Evolutionary conservation across 352 stramenopile genomes (phyloP), one percentile per base, ranked within the genome.

Genomic region (Albugo candida): DNA sequence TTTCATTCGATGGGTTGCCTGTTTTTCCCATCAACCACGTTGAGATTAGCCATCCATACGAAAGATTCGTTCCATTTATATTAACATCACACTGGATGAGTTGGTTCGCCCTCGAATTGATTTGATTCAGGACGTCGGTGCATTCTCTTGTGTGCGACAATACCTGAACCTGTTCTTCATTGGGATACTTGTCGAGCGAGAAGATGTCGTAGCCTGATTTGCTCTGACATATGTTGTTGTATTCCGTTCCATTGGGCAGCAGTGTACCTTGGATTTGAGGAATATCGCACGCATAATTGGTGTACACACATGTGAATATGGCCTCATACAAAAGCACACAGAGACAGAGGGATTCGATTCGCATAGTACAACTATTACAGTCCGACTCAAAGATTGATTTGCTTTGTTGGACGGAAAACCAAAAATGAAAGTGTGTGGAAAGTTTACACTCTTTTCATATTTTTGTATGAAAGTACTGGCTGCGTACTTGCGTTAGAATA

Each of bases 71-170:
- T 43, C 60, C 56, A 36, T 55, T 56, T 38, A 83, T 49, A 37
- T 53, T 31, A 44, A 63, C 49, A 18, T 72, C 60, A 48, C 70
- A 83, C 39, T 71, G 59, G 46, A 77, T 80, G 17, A 60, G 45
- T 36, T 45, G 24, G 58, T 83, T 83, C 50, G 70, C 70, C 41
- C 62, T 34, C 46, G 75, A 46, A 55, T 67, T 79, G 41, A 83
- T 59, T 54, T 83, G 70, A 59, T 83, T 83, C 51, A 80, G 36
- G 51, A 69, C 81, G 37, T 77, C 68, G 19, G 74, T 69, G 56
- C 70, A 83, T 47, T 63, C 66, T 37, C 60, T 62, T 27, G 62
- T 66, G 50, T 63, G 59, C 24, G 61, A 60, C 34, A 83, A 52
- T 34, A 49, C 59, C 41, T 70, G 38, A 11, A 63, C 65, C 54